These are phyloP conservation scores for Phylloporus rhodoxanthus DNA, from an alignment of 768 basidiomycete species.

Conservation along the genomic window DNA sequence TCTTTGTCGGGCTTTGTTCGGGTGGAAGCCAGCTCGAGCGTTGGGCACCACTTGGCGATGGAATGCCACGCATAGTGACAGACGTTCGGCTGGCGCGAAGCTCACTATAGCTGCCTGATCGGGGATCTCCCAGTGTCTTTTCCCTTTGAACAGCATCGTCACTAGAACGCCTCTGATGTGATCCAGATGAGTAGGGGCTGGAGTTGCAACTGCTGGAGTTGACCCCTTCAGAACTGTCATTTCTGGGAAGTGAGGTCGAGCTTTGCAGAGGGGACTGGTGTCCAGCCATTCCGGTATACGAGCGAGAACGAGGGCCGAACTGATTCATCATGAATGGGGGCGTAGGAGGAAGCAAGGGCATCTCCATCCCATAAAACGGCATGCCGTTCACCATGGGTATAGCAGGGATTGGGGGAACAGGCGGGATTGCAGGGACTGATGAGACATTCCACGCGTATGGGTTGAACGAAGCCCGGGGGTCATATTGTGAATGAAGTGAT, in stretches of 20 bases:
- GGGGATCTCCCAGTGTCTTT: slow-evolving; percentile 9
- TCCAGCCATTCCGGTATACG: slow-evolving; percentile 27
- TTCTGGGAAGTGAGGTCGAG: slow-evolving; percentile 17
- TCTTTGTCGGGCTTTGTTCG: slow-evolving; percentile 13
- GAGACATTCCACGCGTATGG: slow-evolving; percentile 30
- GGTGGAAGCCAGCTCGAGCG: slow-evolving; percentile 24
- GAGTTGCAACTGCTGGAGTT: slow-evolving; percentile 15
- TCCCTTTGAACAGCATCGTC: slow-evolving; percentile 23
- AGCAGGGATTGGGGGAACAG: slow-evolving; percentile 34
- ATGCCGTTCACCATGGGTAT: slow-evolving; percentile 32
- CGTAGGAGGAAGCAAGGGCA: slow-evolving; percentile 66
- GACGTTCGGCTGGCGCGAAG: slow-evolving; percentile 11
- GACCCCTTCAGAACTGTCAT: slow-evolving; percentile 23
- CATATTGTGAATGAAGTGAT: slow-evolving; percentile 23
- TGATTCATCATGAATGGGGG: slow-evolving; percentile 73
- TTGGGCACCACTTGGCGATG: slow-evolving; percentile 11
- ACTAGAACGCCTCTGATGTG: slow-evolving; percentile 28
- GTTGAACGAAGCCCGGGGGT: slow-evolving; percentile 21
- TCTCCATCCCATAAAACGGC: slow-evolving; percentile 48
- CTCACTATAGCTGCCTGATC: slow-evolving; percentile 14
- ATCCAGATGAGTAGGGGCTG: slow-evolving; percentile 15
- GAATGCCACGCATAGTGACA: slow-evolving; percentile 6
- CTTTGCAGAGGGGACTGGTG: slow-evolving; percentile 26
- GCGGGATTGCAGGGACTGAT: slow-evolving; percentile 33
- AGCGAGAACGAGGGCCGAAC: slow-evolving; percentile 38